Conservation (phyloP, 495 filamentous ascomycete species). For the Acidiella bohemica region DNA sequence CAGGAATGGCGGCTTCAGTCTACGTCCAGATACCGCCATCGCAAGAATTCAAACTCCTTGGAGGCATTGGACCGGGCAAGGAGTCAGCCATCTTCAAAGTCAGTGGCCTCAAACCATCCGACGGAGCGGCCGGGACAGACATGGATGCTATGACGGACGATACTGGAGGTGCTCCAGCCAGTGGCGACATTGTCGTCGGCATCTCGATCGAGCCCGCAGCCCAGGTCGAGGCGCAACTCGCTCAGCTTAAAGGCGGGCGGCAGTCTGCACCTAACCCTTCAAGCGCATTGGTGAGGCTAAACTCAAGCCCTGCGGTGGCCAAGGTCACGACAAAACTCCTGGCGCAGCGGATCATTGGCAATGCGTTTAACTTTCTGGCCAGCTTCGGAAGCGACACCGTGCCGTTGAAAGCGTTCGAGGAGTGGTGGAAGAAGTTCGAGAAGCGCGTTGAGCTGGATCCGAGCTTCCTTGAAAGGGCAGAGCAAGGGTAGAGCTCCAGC, state of each 20-base stretch:
- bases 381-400: conserved; percentile 83
- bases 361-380: conserved; percentile 93
- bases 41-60: conserved; percentile 60
- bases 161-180: not conserved
- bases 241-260: conserved; percentile 38
- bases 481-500: conserved; percentile 20
- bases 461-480: conserved; percentile 72
- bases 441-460: conserved; percentile 73
- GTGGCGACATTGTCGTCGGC: conserved; percentile 50
- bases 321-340: conserved; percentile 54
- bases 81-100: conserved; percentile 79
- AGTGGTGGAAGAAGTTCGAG: conserved; percentile 99
- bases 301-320: conserved; percentile 20
- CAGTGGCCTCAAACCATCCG: conserved; percentile 12
- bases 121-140: conserved; percentile 13
- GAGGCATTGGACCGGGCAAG: conserved; percentile 76
- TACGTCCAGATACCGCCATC: conserved; percentile 57
- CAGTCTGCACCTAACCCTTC: conserved; percentile 21
- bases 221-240: conserved; percentile 56
- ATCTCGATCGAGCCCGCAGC: conserved; percentile 67
- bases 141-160: conserved; percentile 34
- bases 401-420: conserved; percentile 77
- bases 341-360: conserved; percentile 84
- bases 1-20: conserved; percentile 69
- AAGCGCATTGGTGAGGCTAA: conserved; percentile 23